A percentile compares a stretch with the other conserved stretches of the same genome.
Evolutionary conservation across 2,329 filamentous ascomycete species (phyloP).

Genomic region (Fusarium sp.): DNA sequence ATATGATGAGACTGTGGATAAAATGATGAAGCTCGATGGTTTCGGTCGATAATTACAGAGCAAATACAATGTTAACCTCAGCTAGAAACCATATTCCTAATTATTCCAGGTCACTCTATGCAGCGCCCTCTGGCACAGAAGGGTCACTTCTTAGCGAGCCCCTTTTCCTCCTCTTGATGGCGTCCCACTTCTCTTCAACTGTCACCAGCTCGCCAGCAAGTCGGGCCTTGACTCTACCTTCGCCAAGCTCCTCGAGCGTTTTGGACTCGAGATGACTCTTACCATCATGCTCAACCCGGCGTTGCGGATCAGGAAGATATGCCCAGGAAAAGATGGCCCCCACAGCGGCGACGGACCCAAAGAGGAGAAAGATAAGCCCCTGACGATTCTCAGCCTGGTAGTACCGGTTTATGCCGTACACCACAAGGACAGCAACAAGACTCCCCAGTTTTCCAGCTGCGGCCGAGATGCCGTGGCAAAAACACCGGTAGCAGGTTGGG

Average conservation of each 20-base stretch:
- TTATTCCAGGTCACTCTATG: conserved; percentile 4
- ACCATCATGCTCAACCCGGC: conserved; percentile 50
- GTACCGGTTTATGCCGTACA: conserved; percentile 59
- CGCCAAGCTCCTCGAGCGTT: conserved; percentile 60
- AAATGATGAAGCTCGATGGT: conserved; percentile 46
- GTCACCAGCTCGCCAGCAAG: conserved; percentile 57
- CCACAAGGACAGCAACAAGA: conserved; percentile 60
- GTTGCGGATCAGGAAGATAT: conserved; percentile 60
- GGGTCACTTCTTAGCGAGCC: conserved; percentile 38
- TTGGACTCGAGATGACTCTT: conserved; percentile 55
- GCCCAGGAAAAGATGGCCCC: conserved; percentile 62
- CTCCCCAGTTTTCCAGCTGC: conserved; percentile 68
- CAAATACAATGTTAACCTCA: no score
- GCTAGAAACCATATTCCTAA: no score
- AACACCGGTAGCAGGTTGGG: conserved; percentile 69
- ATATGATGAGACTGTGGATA: conserved; percentile 67
- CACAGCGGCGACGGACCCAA: conserved; percentile 59
- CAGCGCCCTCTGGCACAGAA: conserved; percentile 36
- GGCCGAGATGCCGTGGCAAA: conserved; percentile 69
- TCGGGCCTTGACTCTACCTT: conserved; percentile 56
- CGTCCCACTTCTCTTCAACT: conserved; percentile 54
- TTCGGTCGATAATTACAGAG: no score
- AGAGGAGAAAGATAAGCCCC: conserved; percentile 60
- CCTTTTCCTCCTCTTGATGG: conserved; percentile 49
- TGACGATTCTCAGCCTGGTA: conserved; percentile 55